Evolutionary conservation across 805 yeast species (phyloP), one percentile per base, ranked within the genome.

Genomic region (Kuraishia piskuri): DNA sequence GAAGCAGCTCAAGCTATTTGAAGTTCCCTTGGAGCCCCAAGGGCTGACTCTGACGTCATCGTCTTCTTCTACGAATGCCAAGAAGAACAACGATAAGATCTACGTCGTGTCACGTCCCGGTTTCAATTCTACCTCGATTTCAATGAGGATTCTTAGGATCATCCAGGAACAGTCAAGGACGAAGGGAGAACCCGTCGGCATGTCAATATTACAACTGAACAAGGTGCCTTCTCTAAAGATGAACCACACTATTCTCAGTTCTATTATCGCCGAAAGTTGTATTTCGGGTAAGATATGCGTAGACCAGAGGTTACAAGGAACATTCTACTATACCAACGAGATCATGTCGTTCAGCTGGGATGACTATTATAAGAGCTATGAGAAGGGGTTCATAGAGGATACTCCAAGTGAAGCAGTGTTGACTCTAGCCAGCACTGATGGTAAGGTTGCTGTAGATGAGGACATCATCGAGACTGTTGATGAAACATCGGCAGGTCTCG

Each of bases 21-120:
- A 78, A 7, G 69, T 92, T 17, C 90, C 92, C 0, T 66, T 86
- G 26, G 62, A 25, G 31, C 31, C 31, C 10, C 31, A 24, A 40
- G 50, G 6, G 7, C 4, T 46, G 48, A 22, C 22, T 17, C 22
- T 46, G 48, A 12, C 19, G 22, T 22, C 22, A 46, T 22, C 31
- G 10, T 10, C 31, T 17, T 46, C 12, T 22, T 46, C 23, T 46
- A 24, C 22, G 49, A 21, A 22, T n/a, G 22, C 63, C 36, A 70
- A 67, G 48, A 51, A 60, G n/a, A 36, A 59, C 9, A 68, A 63
- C 53, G 59, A 58, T 40, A 56, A 47, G 24, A 48, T 66, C 17
- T 63, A 57, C 50, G 61, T 67, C 17, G 55, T 70, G 9, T 66
- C 70, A 37, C 61, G 61, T 26, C 57, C 56, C 21, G 59, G 56